Base-by-base conservation (phyloP, 208 protist genomes). In the Leishmania tropica region DNA sequence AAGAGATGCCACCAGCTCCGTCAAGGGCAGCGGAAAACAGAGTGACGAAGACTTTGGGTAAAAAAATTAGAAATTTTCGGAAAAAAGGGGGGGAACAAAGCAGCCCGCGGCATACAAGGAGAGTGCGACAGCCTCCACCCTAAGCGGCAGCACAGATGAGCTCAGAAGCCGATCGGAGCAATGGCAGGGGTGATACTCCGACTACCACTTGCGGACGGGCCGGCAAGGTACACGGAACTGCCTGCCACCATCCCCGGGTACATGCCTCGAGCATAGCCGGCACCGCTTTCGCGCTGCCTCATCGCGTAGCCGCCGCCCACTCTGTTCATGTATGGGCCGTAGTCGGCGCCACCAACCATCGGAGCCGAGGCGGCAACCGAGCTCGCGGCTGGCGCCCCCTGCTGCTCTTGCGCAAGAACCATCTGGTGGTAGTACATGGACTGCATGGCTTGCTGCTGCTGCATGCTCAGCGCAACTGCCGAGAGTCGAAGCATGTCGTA, bases 351-450 rank as follows among this genome's bases (percentile, higher is more conserved):
- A 19, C 72, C 81, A 47, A 21, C 51, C 60, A 76, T 60, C 17
- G 74, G 54, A 35, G 72, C 15, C 35, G 51, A 10, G 37, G 47
- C 13, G 70, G 21, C 28, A 35, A 37, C 19, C 72, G 42, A 45
- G 4, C 1, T 62, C 48, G 28, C 64, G 45, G 71, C 53, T 37
- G 70, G n/a, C 15, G 48, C 48, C 75, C 75, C 76, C 72, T 91
- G 78, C 58, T 88, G 80, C 58, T 88, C 68, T 35, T 87, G 86
- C 10, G 87, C 70, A 47, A 93, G 71, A 47, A 92, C 6, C 71
- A 90, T 89, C 75, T 97, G 94, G 28, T 92, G 87, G 75, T 89
- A 94, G 83, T 95, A 94, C 79, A 96, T 84, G 31, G 74, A 78
- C 67, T 91, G 85, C 75, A 96, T 81, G 13, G 91, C 87, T 21